Conservation (phyloP, 164 flowering plant genomes). For the Macadamia tetraphylla region DNA sequence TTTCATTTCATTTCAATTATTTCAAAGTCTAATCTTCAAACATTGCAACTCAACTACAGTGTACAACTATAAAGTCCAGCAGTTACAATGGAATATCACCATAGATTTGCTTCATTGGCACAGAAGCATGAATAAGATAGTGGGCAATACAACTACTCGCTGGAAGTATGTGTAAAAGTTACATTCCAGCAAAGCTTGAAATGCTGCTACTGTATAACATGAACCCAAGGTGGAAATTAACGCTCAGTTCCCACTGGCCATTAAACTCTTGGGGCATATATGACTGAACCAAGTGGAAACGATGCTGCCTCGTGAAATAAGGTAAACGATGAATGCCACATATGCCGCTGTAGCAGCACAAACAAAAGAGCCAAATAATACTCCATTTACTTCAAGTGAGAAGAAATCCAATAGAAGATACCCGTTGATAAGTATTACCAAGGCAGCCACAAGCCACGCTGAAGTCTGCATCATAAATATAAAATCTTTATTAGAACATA, state of each 20-base stretch:
- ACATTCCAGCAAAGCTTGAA: too few relatives aligned
- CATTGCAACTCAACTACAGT: too few relatives aligned
- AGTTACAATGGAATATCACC: too few relatives aligned
- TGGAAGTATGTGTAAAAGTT: too few relatives aligned
- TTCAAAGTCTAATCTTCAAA: too few relatives aligned
- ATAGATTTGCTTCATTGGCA: too few relatives aligned
- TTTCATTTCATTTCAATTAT: too few relatives aligned
- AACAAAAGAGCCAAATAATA: slow-evolving; percentile 6
- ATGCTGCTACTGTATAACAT: too few relatives aligned
- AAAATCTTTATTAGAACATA: not conserved
- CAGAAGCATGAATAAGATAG: too few relatives aligned
- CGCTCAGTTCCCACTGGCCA: slow-evolving; percentile 19
- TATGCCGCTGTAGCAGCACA: slow-evolving; percentile 41
- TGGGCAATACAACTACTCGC: too few relatives aligned
- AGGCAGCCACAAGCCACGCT: slow-evolving; percentile 22
- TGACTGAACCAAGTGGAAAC: slow-evolving; percentile 29
- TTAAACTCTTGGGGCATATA: slow-evolving; percentile 25
- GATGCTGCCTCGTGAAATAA: slow-evolving; percentile 30
- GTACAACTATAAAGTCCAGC: too few relatives aligned
- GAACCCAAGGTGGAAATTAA: not conserved
- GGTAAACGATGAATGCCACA: slow-evolving; percentile 59
- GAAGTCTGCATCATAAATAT: slow-evolving; percentile 11
- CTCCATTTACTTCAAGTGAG: slow-evolving; percentile 17
- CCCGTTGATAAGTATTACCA: slow-evolving; percentile 31
- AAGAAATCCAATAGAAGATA: slow-evolving; percentile 30